phyloP scores from a whole-genome alignment of 495 filamentous ascomycete species.

The Jackrogersella multiformis region DNA sequence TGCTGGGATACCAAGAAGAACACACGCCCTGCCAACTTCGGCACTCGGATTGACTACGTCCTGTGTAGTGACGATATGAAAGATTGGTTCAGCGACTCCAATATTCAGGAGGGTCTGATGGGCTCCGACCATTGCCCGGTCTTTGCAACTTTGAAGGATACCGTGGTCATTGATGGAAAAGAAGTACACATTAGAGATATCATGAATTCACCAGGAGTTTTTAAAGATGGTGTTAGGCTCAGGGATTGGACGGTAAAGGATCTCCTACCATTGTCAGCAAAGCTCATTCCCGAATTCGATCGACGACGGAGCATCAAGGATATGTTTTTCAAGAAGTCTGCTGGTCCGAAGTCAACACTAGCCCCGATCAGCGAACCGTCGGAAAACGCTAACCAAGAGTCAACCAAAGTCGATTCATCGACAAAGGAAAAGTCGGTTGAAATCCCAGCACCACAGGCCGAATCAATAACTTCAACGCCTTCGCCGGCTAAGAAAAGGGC shows the following conservation, averaged over 20 bases:
- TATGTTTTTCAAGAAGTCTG: slow-evolving; percentile 77
- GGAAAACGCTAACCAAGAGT: slow-evolving; percentile 3
- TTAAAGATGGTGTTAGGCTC: slow-evolving; percentile 72
- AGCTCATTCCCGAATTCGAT: slow-evolving; percentile 87
- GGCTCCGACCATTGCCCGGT: slow-evolving; percentile 98
- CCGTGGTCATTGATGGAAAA: slow-evolving; percentile 60
- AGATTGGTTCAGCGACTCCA: slow-evolving; percentile 83
- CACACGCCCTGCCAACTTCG: slow-evolving; percentile 88
- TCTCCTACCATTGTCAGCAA: slow-evolving; percentile 78
- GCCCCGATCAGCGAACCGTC: slow-evolving; percentile 30
- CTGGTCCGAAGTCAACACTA: slow-evolving; percentile 24
- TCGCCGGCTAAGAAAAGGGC: slow-evolving; percentile 38
- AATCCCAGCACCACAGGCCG: slow-evolving; percentile 20
- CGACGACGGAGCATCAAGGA: slow-evolving; percentile 86
- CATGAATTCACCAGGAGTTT: slow-evolving; percentile 82
- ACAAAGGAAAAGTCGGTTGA: not conserved
- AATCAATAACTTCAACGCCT: slow-evolving; percentile 23
- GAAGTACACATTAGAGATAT: slow-evolving; percentile 71
- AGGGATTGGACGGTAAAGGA: slow-evolving; percentile 72
- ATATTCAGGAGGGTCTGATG: slow-evolving; percentile 95
- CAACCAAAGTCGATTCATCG: not conserved
- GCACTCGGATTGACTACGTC: slow-evolving; percentile 92
- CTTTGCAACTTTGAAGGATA: slow-evolving; percentile 77
- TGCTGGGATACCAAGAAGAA: slow-evolving; percentile 92
- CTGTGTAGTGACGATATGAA: slow-evolving; percentile 83